phyloP scores from a whole-genome alignment of 371 early-diverging fungal genomes.

The Rhizopus stolonifer region DNA sequence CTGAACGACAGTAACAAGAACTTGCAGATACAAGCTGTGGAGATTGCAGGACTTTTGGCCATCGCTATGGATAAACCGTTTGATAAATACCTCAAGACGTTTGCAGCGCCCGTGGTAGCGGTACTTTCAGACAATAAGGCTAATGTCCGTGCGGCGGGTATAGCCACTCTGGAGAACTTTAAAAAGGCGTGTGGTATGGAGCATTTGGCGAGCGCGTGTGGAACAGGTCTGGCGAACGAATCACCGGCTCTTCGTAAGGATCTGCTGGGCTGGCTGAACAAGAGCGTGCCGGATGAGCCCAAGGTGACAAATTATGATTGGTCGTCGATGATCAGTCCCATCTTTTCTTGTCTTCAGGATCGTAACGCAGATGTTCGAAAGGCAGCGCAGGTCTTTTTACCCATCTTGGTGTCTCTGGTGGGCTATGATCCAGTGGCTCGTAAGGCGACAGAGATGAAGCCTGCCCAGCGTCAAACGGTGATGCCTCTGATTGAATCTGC shows the following conservation, averaged over 20 bases:
- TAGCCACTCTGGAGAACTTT: constrained; percentile 71
- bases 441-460: constrained; percentile 66
- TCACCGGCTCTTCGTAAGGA: constrained; percentile 85
- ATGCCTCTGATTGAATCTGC: constrained; percentile 69
- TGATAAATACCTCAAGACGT: constrained; percentile 65
- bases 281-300: constrained; percentile 43
- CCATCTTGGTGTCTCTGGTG: constrained; percentile 54
- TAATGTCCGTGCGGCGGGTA: constrained; percentile 78
- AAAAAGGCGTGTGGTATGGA: constrained; percentile 68
- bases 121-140: constrained; percentile 87
- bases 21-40: constrained; percentile 71
- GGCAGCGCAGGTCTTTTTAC: constrained; percentile 71
- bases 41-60: constrained; percentile 72
- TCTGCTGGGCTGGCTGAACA: constrained; percentile 74
- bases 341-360: constrained; percentile 84
- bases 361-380: constrained; percentile 89
- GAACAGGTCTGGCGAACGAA: constrained; percentile 69
- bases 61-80: constrained; percentile 85
- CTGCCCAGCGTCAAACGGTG: constrained; percentile 67
- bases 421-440: constrained; percentile 63
- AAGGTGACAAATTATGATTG: constrained; percentile 55
- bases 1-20: constrained; percentile 91
- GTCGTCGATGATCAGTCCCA: constrained; percentile 61
- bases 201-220: constrained; percentile 62
- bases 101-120: constrained; percentile 63